These are phyloP conservation scores for Ustilago cynodontis DNA, from an alignment of 1,284 basidiomycete genomes.

Conservation along the genomic window DNA sequence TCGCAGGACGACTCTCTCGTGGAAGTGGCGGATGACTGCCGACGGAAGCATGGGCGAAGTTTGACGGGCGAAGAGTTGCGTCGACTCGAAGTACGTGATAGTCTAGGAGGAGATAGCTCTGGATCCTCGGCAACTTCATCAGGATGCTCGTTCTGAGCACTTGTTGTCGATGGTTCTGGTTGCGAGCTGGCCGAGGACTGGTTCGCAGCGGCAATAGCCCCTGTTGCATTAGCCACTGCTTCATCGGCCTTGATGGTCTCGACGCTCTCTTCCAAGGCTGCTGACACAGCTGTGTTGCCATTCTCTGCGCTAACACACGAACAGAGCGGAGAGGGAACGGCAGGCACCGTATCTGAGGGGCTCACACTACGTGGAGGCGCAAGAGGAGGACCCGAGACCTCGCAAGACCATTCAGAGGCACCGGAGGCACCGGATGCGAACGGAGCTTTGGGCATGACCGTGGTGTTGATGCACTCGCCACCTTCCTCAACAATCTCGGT, in stretches of 20 bases:
- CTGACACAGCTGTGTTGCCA: not conserved
- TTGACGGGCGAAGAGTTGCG: constrained; percentile 58
- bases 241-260: constrained; percentile 43
- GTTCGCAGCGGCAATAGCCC: not conserved
- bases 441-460: constrained; percentile 49
- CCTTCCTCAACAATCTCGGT: constrained; percentile 63
- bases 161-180: not conserved
- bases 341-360: constrained; percentile 63
- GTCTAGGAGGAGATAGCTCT: constrained; percentile 30
- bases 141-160: not conserved
- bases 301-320: constrained; percentile 49
- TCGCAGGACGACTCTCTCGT: constrained; percentile 61
- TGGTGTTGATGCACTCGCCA: constrained; percentile 51
- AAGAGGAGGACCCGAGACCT: constrained; percentile 55
- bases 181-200: not conserved
- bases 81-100: constrained; percentile 35
- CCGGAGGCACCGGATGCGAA: constrained; percentile 19
- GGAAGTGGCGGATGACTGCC: constrained; percentile 41
- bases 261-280: constrained; percentile 49
- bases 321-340: constrained; percentile 63
- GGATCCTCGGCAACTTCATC: not conserved
- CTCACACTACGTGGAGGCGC: constrained; percentile 52
- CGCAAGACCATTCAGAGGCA: constrained; percentile 47
- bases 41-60: constrained; percentile 64
- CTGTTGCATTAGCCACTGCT: not conserved